Evolutionary conservation across 768 basidiomycete species (phyloP), one percentile per base, ranked within the genome.

Genomic region (Lentinula detonsa): DNA sequence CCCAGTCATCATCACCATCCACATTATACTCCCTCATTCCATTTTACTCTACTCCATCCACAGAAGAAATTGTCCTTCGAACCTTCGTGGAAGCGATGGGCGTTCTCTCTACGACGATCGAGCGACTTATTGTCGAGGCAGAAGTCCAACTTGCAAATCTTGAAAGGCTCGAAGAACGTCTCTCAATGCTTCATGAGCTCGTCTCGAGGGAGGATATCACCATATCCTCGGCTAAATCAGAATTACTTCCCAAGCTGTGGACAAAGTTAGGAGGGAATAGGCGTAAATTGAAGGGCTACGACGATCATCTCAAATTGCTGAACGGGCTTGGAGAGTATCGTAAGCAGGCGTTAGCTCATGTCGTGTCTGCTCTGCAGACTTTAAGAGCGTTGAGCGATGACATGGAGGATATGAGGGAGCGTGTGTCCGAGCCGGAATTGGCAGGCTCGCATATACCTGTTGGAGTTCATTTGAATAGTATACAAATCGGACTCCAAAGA

Each of bases 391-490:
- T 91, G 84, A 82, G 82, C 64, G 85, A 82, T 39, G 89, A 91
- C 63, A 84, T 92, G 78, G 88, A 90, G 68, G 88, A 90, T 48
- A 72, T 93, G 62, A 77, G 90, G 62, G 87, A 90, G 67, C 76
- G 87, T 16, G 87, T 90, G 1, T 81, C 88, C 4, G 81, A 83
- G 35, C 90, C 91, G 1, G 84, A 85, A 54, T 71, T 92, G 4
- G 69, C 82, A 10, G 85, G 82, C 4, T 71, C 81, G n/a, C 74
- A 73, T 45, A 76, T 91, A 15, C 87, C 90, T 4, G 74, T 87
- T 4, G 85, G 87, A 61, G 89, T 91, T 21, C 90, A 92, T 65
- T 84, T 92, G 72, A 82, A 82, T 73, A 90, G 85, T 62, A 90
- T 93, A 65, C 74, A 74, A 68, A 76, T 66, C 40, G 89, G 90